Conservation (phyloP, 2,329 filamentous ascomycete species). For the Apiospora marii region DNA sequence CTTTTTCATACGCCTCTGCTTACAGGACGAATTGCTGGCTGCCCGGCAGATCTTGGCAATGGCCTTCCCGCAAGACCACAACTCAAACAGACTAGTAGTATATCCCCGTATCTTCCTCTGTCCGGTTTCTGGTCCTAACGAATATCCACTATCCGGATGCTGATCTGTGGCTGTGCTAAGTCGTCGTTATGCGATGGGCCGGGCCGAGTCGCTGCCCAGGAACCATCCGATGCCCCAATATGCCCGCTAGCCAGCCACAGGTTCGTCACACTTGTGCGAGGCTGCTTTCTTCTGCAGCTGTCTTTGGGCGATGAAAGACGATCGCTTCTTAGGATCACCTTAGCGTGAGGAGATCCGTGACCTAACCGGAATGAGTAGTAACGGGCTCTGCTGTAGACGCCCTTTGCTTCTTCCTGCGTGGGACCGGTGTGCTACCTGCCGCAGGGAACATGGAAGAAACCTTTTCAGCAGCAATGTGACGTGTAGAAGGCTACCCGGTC, state of each 20-base stretch:
- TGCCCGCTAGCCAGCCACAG: neutral
- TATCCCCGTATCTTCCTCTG: neutral
- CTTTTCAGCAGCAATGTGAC: neutral
- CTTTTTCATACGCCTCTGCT: neutral
- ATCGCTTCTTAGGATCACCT: neutral
- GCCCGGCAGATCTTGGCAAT: neutral
- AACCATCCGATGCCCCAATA: slow-evolving; percentile 1
- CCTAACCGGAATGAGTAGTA: slow-evolving; percentile 6
- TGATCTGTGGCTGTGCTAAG: neutral
- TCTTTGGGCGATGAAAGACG: neutral
- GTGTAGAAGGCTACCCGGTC: neutral
- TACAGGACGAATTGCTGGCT: neutral
- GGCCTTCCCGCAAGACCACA: neutral
- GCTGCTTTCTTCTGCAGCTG: neutral
- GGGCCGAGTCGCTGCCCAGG: slow-evolving; percentile 11
- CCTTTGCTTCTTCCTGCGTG: neutral
- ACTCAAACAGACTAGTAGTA: neutral
- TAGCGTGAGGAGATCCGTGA: neutral
- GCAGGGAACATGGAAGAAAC: neutral
- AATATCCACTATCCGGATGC: neutral
- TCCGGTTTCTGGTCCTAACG: neutral
- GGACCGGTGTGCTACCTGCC: slow-evolving; percentile 7
- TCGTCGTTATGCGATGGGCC: neutral
- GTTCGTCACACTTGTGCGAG: neutral
- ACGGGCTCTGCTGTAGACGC: neutral